phyloP scores from a whole-genome alignment of 192 early-diverging fungal genomes.

The Podila minutissima region DNA sequence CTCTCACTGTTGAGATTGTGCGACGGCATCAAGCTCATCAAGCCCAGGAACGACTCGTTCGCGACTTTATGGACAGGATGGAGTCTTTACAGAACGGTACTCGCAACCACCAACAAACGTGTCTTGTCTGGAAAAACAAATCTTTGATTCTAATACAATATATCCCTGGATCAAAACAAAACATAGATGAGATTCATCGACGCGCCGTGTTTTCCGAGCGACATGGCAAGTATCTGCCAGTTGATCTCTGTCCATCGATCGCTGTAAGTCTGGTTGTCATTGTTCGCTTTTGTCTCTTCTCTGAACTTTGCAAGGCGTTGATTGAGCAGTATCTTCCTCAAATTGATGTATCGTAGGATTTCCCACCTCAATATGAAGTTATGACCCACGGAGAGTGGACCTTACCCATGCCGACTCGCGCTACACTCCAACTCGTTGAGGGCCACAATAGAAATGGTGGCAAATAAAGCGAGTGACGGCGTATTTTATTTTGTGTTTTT shows the following conservation, averaged over 20 bases:
- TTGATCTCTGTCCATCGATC: slow-evolving; percentile 44
- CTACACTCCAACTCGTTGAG: slow-evolving; percentile 29
- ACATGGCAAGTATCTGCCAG: slow-evolving; percentile 40
- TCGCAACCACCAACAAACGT: background rate
- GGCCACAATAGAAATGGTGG: slow-evolving; percentile 15
- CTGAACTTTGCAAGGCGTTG: background rate
- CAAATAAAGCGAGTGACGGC: slow-evolving; percentile 1
- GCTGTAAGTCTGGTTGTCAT: slow-evolving; percentile 7
- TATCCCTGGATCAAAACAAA: too few species aligned
- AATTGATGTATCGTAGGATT: slow-evolving; percentile 11
- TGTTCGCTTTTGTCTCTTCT: background rate
- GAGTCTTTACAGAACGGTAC: slow-evolving; percentile 18
- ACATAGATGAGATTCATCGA: slow-evolving; percentile 29
- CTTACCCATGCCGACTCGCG: slow-evolving; percentile 38
- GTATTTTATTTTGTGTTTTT: background rate
- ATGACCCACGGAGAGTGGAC: slow-evolving; percentile 28
- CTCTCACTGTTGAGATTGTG: slow-evolving; percentile 44
- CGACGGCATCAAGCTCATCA: slow-evolving; percentile 40
- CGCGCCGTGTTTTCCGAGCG: slow-evolving; percentile 31
- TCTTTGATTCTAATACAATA: background rate
- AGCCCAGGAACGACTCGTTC: slow-evolving; percentile 12
- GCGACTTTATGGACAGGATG: slow-evolving; percentile 29
- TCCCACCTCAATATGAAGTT: slow-evolving; percentile 33
- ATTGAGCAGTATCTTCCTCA: background rate
- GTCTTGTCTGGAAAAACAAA: background rate